Evolutionary conservation across 805 yeast species (phyloP).

Genomic region (Torulaspora gathmanii): DNA sequence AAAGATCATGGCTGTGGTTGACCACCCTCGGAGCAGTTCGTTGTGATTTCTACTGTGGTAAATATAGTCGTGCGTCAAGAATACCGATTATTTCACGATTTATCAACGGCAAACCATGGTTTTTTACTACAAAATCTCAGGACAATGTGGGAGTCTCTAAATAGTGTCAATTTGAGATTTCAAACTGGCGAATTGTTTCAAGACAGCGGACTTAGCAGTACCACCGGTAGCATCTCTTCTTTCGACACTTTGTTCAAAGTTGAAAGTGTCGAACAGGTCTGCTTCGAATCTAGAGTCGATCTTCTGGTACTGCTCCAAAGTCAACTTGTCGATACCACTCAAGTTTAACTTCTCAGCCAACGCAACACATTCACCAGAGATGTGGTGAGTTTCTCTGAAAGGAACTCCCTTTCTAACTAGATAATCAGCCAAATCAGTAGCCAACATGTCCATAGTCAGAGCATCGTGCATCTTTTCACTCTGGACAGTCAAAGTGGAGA

Average conservation of each 20-base stretch:
- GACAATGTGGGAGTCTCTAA: not conserved
- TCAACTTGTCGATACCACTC: slow-evolving; percentile 80
- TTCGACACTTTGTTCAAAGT: slow-evolving; percentile 92
- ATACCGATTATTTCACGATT: slow-evolving; percentile 6
- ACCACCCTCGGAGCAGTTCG: slow-evolving; percentile 16
- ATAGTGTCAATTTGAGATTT: slow-evolving; percentile 26
- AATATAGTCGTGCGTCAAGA: slow-evolving; percentile 18
- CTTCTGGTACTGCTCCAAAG: slow-evolving; percentile 67
- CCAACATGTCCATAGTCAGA: slow-evolving; percentile 97
- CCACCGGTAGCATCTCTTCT: slow-evolving; percentile 97
- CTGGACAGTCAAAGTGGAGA: slow-evolving; percentile 76
- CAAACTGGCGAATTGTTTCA: slow-evolving; percentile 54
- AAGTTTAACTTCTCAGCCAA: slow-evolving; percentile 73
- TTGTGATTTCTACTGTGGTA: slow-evolving; percentile 21
- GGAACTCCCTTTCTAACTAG: slow-evolving; percentile 97
- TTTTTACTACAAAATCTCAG: not conserved
- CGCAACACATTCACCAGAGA: slow-evolving; percentile 96
- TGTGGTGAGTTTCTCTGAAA: slow-evolving; percentile 98
- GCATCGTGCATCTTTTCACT: slow-evolving; percentile 77
- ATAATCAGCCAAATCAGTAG: slow-evolving; percentile 97
- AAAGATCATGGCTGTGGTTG: slow-evolving; percentile 11
- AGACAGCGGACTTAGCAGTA: slow-evolving; percentile 87
- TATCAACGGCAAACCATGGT: not conserved
- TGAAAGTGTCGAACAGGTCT: slow-evolving; percentile 81
- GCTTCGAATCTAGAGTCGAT: slow-evolving; percentile 76